Base-by-base conservation (phyloP, 805 yeast species). In the Lachancea kluyveri region DNA sequence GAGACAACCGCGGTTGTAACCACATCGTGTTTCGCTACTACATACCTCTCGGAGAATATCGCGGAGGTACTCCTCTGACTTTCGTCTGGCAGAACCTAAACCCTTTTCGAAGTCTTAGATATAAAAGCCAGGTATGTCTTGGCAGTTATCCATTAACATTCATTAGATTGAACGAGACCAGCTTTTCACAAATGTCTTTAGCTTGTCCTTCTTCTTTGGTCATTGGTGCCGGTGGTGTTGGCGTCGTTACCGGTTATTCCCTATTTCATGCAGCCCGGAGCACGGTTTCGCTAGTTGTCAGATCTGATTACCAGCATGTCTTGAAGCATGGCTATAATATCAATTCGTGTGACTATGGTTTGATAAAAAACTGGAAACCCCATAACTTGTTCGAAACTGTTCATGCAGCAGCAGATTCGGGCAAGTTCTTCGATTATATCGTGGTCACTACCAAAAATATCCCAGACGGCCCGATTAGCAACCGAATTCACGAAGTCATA, bases 221-320 rank as follows among this genome's bases (percentile, higher is more conserved):
- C 8, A 69, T 84, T 23, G 95, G 95, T 8, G 70, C 85, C 25
- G 95, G 95, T 10, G 95, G 94, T 22, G 92, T 85, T 8, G 95
- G 95, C 21, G 69, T 85, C 11, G 72, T 85, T 20, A 77, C 80
- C 2, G 84, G 94, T 0, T 67, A 77, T 30, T 73, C 82, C 0
- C 62, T 85, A 19, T 66, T 64, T 42, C 52, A 54, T 24, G 62
- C 68, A 26, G 72, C 68, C 0, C 54, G 62, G 25, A 65, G 74
- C 7, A 62, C 63, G 15, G 77, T 81, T 8, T 73, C 86, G 3
- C 61, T 74, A 9, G 80, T 79, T 4, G 68, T 78, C 3, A 68
- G 92, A 50, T 70, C 85, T 16, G 80, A 77, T 44, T 80, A 76
- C 54, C 70, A 71, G 3, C 54, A 52, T 20, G 77, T 79, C 19